Evolutionary conservation across 2,329 filamentous ascomycete genomes (phyloP).

Genomic region (Trichoderma sp.): DNA sequence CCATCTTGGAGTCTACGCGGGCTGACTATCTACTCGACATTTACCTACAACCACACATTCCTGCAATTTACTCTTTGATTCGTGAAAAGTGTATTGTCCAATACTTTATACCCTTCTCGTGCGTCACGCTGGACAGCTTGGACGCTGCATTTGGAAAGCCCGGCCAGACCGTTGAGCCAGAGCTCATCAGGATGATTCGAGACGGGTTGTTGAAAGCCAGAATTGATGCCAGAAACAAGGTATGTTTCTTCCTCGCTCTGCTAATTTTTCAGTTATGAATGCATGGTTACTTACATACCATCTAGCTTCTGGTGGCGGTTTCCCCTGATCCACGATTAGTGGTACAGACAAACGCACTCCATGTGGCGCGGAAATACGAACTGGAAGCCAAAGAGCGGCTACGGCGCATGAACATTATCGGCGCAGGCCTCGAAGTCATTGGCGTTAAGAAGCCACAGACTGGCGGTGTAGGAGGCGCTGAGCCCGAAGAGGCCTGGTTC

Average conservation of each 20-base stretch:
- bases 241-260: slow-evolving; percentile 41
- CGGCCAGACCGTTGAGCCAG: slow-evolving; percentile 67
- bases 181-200: slow-evolving; percentile 79
- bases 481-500: slow-evolving; percentile 43
- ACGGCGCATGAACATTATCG: slow-evolving; percentile 73
- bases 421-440: slow-evolving; percentile 72
- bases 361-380: slow-evolving; percentile 72
- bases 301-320: slow-evolving; percentile 71
- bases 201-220: slow-evolving; percentile 72
- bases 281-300: background rate
- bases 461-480: slow-evolving; percentile 23
- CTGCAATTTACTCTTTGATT: slow-evolving; percentile 71
- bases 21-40: slow-evolving; percentile 90
- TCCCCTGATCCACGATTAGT: slow-evolving; percentile 66
- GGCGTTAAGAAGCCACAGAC: slow-evolving; percentile 33
- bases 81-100: slow-evolving; percentile 91
- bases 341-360: slow-evolving; percentile 71
- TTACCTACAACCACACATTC: slow-evolving; percentile 76
- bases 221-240: slow-evolving; percentile 81
- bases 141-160: slow-evolving; percentile 72
- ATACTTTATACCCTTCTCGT: slow-evolving; percentile 89
- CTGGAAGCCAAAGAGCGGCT: slow-evolving; percentile 76
- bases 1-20: slow-evolving; percentile 78
- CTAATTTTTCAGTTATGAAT: background rate
- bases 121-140: slow-evolving; percentile 80